phyloP scores from a whole-genome alignment of 177 flowering plant species.

The Vitis hybrid region DNA sequence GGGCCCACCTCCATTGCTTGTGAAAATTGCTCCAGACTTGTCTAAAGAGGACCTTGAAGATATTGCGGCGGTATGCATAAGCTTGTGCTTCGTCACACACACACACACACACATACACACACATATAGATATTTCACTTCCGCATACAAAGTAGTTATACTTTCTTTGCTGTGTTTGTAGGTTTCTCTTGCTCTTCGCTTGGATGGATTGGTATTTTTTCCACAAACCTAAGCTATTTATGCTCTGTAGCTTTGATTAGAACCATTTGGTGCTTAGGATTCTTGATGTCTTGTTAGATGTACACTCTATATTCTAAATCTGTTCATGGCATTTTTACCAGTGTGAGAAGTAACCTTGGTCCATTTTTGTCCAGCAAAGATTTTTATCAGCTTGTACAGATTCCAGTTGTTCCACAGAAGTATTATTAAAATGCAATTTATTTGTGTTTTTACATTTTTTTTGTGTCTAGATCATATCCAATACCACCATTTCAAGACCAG shows the following conservation, averaged over 20 bases:
- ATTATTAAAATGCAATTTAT: background rate
- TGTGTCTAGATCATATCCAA: constrained; percentile 84
- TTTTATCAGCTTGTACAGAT: too few relatives aligned
- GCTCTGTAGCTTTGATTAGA: background rate
- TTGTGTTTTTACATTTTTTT: background rate
- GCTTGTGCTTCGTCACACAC: background rate
- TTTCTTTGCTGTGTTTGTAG: constrained; percentile 35
- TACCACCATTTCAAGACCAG: constrained; percentile 93
- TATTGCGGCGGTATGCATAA: constrained; percentile 79
- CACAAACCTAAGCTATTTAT: background rate
- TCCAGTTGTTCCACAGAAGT: too few relatives aligned
- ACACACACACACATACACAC: too few relatives aligned
- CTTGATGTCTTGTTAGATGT: background rate
- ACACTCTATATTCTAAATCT: background rate
- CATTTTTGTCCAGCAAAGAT: too few relatives aligned
- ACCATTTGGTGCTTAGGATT: constrained; percentile 1
- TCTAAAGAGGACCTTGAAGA: constrained; percentile 96
- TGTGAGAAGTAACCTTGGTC: too few relatives aligned
- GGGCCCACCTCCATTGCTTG: constrained; percentile 98
- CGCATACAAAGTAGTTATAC: constrained; percentile 6
- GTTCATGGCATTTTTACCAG: background rate
- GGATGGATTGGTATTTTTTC: constrained; percentile 86
- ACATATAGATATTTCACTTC: constrained; percentile 2
- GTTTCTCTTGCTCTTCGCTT: constrained; percentile 93
- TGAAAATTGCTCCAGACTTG: constrained; percentile 97